A percentile compares a stretch with the other conserved stretches of the same genome.
Evolutionary conservation across 2,329 filamentous ascomycete species (phyloP).

Genomic region (Colletotrichum lupini): DNA sequence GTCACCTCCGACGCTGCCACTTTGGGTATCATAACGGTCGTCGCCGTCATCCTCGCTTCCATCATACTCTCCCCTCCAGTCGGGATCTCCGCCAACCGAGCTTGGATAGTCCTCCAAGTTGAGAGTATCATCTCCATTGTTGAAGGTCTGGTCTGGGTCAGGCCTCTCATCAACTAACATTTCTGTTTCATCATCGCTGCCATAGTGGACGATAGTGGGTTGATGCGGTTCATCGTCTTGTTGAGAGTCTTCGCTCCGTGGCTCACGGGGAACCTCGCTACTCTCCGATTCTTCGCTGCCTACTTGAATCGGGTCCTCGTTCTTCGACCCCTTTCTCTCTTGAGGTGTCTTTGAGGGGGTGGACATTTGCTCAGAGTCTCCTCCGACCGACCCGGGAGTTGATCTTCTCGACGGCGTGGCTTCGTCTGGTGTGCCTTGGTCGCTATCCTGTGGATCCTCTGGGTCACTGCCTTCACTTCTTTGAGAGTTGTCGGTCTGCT

Average conservation of each 20-base stretch:
- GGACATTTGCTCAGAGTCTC: background rate
- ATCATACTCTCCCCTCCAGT: background rate
- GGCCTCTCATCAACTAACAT: background rate
- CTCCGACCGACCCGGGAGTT: background rate
- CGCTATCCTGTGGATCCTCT: background rate
- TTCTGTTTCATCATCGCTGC: background rate
- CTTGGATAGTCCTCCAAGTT: background rate
- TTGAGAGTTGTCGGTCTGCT: background rate
- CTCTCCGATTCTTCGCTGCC: no score
- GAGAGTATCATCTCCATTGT: background rate
- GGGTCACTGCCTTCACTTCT: background rate
- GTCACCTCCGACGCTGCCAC: background rate
- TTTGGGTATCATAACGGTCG: background rate
- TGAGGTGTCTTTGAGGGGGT: background rate
- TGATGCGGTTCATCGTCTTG: background rate
- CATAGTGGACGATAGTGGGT: background rate
- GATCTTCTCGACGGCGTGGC: no score
- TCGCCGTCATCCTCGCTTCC: background rate
- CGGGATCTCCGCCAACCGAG: background rate
- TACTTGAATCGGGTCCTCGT: background rate
- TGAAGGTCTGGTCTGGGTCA: background rate
- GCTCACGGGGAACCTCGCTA: background rate
- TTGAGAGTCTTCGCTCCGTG: background rate
- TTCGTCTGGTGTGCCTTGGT: background rate
- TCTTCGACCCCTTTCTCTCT: background rate